Base-by-base conservation (phyloP, 2,329 filamentous ascomycete species). In the Fusarium sp. region DNA sequence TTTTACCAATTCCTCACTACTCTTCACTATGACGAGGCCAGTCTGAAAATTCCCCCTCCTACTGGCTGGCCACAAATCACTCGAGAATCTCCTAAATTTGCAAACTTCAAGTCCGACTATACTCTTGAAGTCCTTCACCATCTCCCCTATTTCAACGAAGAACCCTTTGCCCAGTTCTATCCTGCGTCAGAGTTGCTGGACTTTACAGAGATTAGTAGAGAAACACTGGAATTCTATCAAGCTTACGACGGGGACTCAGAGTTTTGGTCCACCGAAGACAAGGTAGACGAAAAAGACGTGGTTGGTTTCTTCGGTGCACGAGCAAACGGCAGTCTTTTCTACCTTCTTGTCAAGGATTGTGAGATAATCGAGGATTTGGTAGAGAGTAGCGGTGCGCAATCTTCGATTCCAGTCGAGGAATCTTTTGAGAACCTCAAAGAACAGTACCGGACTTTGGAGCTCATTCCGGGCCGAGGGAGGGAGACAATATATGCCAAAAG, bases 401-500 rank as follows among this genome's bases (percentile, higher is more conserved):
- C 20, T 9, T 13, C 40, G 0, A 6, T 58, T 1, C 17, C 17
- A 8, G 50, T 58, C 0, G 50, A 58, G 17, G 14, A 26, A 0
- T 56, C 46, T 26, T 56, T 58, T 8, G 17, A 30, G 0, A 15
- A 19, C 0, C 50, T 56, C 1, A 58, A 17, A 13, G 50, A 56
- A 5, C 13, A 20, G 0, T 58, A 56, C 20, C 1, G 19, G 8
- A 6, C 6, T 1, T 14, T 58, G 5, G 28, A 35, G 1, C 33
- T 56, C 5, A 56, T 48, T 5, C 33, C 51, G 1, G 26, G 33
- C 11, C 6, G 11, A 4, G 3, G 17, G 1, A 19, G 20, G 4
- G 20, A 47, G 3, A 48, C 56, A 4, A 56, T 56, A 13, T 13
- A 58, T 11, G 55, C 50, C 3, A 24, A 46, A n/a, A 39, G 33